Conservation (phyloP, 83 land plant genomes). For the Larix sibirica region DNA sequence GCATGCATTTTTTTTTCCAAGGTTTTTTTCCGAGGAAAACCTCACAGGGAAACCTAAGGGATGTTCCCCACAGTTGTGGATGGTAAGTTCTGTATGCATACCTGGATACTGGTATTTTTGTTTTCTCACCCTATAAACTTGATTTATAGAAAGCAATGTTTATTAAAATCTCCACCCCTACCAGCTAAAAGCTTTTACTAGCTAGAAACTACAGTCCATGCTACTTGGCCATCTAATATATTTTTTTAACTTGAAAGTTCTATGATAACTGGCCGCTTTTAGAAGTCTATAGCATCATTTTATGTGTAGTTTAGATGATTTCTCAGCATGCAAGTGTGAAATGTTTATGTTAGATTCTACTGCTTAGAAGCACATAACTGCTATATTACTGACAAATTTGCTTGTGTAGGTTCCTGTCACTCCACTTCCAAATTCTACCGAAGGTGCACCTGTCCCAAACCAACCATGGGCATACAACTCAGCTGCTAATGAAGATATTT, state of each 20-base stretch:
- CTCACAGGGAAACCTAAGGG: too few relatives aligned
- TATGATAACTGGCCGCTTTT: not conserved
- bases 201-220: not conserved
- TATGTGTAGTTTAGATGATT: not conserved
- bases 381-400: not conserved
- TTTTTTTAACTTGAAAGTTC: not conserved
- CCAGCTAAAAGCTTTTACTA: not conserved
- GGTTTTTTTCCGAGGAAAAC: too few relatives aligned
- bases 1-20: too few relatives aligned
- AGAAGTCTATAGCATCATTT: not conserved
- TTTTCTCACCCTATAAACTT: too few relatives aligned
- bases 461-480: conserved; percentile 48
- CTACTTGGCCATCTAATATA: not conserved
- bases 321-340: not conserved
- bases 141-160: not conserved
- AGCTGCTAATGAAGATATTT: conserved; percentile 34
- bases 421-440: conserved; percentile 78
- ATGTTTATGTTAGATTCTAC: not conserved
- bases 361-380: not conserved
- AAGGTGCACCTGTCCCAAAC: conserved; percentile 32
- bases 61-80: too few relatives aligned
- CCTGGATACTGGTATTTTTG: too few relatives aligned
- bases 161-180: not conserved
- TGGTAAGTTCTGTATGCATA: too few relatives aligned
- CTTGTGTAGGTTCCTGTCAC: conserved; percentile 64